These are phyloP conservation scores for Geotrichum histeridarum DNA, from an alignment of 1,139 yeast species.

Conservation along the genomic window DNA sequence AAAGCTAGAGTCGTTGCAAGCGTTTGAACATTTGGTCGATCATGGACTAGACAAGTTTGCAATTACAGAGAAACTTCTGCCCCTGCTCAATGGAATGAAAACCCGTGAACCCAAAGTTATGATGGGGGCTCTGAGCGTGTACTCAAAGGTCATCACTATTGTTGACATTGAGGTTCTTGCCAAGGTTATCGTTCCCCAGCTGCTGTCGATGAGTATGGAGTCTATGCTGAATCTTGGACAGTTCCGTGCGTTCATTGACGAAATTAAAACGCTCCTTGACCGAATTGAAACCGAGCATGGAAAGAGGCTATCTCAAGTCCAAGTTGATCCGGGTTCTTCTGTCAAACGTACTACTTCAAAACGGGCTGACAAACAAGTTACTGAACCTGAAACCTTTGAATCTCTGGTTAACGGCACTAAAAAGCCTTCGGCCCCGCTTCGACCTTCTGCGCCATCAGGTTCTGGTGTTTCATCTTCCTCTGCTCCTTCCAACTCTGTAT, in stretches of 20 bases:
- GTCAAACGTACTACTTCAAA: neutral
- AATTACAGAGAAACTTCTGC: constrained; percentile 70
- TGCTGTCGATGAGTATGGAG: constrained; percentile 47
- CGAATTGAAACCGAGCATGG: constrained; percentile 29
- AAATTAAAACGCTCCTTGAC: constrained; percentile 35
- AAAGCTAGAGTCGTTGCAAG: constrained; percentile 60
- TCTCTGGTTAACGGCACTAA: constrained; percentile 18
- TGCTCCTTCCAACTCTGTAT: too few relatives aligned
- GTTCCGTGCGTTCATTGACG: constrained; percentile 39
- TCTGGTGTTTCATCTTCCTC: too few relatives aligned
- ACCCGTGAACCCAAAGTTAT: constrained; percentile 71
- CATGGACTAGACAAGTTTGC: constrained; percentile 67
- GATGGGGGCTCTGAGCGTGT: constrained; percentile 50
- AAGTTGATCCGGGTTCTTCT: neutral
- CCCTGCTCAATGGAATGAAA: constrained; percentile 67
- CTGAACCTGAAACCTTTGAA: constrained; percentile 14
- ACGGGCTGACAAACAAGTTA: neutral
- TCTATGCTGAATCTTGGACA: constrained; percentile 42
- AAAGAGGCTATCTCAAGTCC: constrained; percentile 24
- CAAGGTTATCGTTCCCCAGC: constrained; percentile 46
- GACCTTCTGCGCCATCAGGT: neutral
- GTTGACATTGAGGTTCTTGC: constrained; percentile 46
- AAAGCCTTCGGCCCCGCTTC: constrained; percentile 4
- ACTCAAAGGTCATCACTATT: constrained; percentile 38
- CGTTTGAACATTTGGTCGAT: constrained; percentile 57